Evolutionary conservation across 1,284 basidiomycete genomes (phyloP), one percentile per base, ranked within the genome.

Genomic region (Chondrostereum purpureum): DNA sequence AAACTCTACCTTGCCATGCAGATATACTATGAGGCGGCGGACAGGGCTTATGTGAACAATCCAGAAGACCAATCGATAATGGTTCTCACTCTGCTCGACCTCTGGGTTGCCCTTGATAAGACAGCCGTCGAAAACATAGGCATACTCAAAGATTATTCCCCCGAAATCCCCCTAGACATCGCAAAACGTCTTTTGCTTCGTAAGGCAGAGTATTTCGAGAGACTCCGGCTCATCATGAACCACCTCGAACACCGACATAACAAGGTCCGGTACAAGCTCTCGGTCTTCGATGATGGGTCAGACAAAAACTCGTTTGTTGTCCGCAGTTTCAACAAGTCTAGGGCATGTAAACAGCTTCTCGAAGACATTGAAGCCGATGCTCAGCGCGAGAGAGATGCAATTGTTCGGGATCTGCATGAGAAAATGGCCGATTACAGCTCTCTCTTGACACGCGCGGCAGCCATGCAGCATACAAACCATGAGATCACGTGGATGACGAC

Each of bases 61-160:
- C 65, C 72, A 2, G 72, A 78, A 45, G 52, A 62, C 13, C 41
- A 58, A 13, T 77, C 75, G 0, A 46, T 66, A 4, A 68, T 73
- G 63, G 50, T 73, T 13, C 54, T 52, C 13, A 45, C 48, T 12
- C 23, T 50, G 11, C 35, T 50, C 5, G 39, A 44, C 2, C 20
- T 52, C 5, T 52, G 50, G 50, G 45, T 50, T 23, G 38, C 46
- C 0, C 55, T 77, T 0, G 75, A 78, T 51, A 58, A 55, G 20
- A n/a, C 70, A 1, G 62, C 54, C 4, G 53, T 65, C 5, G 18
- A 17, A 1, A 55, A 60, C 2, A 58, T 58, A 36, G 65, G 66
- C 0, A 53, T 75, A 1, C 56, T 78, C 0, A 36, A 27, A 0
- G 53, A 68, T 3, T 78, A 70, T 44, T 67, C 70, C 2, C 75